Conservation (phyloP, 108 stramenopile species). For the Cyclotella kingstonii region DNA sequence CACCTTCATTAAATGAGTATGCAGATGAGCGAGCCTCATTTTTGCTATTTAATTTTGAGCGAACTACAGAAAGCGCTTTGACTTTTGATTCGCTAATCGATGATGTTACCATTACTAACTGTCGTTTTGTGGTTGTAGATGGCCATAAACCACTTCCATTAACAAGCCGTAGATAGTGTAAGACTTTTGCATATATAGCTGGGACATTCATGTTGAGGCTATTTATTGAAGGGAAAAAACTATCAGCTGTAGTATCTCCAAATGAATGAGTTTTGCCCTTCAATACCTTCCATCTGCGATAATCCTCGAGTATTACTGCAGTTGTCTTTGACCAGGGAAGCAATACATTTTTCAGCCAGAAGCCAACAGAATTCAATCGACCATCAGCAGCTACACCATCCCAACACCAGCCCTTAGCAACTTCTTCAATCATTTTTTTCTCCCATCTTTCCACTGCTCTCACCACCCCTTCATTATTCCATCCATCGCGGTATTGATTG, state of each 20-base stretch:
- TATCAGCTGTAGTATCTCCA: neutral
- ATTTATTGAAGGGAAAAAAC: slow-evolving; percentile 23
- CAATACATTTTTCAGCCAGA: slow-evolving; percentile 61
- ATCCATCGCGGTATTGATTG: slow-evolving; percentile 55
- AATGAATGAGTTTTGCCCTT: neutral
- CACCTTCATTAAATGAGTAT: slow-evolving; percentile 62
- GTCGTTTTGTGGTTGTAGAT: slow-evolving; percentile 68
- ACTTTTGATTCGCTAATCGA: slow-evolving; percentile 32
- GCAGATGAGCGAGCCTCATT: slow-evolving; percentile 52
- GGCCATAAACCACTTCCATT: slow-evolving; percentile 74
- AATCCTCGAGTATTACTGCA: slow-evolving; percentile 55
- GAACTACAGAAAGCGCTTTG: slow-evolving; percentile 48
- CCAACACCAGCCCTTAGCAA: slow-evolving; percentile 52
- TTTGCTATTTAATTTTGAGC: slow-evolving; percentile 38
- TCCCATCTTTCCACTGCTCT: slow-evolving; percentile 60
- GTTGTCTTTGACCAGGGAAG: slow-evolving; percentile 70
- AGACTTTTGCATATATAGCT: slow-evolving; percentile 50
- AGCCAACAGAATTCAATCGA: slow-evolving; percentile 43
- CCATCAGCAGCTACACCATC: slow-evolving; percentile 52
- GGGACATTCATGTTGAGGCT: slow-evolving; percentile 59
- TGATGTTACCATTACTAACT: slow-evolving; percentile 76
- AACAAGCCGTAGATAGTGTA: slow-evolving; percentile 54
- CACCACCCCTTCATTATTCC: slow-evolving; percentile 51
- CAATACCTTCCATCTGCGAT: slow-evolving; percentile 61
- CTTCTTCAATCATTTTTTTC: slow-evolving; percentile 35